phyloP scores from a whole-genome alignment of 2,329 filamentous ascomycete genomes.

The Trichoderma sp. region DNA sequence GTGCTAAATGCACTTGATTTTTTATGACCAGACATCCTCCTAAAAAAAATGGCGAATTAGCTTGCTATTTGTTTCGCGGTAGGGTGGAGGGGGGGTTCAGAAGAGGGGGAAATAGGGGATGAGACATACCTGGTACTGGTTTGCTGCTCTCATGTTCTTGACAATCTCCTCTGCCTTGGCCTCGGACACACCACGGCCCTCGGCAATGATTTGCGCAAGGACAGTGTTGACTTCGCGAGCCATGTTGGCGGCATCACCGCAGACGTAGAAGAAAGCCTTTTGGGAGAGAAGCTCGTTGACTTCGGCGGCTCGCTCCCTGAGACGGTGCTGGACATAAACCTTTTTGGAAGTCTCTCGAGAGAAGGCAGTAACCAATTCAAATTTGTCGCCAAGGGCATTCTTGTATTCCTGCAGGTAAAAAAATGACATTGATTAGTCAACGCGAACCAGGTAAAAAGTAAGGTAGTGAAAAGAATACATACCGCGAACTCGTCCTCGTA shows the following conservation, averaged over 20 bases:
- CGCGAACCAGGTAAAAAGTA: not conserved
- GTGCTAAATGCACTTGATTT: constrained; percentile 12
- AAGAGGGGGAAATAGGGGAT: not conserved
- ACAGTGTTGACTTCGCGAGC: constrained; percentile 88
- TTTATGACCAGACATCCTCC: constrained; percentile 74
- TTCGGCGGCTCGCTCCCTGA: constrained; percentile 80
- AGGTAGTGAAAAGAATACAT: constrained; percentile 45
- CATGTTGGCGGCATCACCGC: constrained; percentile 97
- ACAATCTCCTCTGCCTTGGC: constrained; percentile 94
- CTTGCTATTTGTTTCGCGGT: not conserved
- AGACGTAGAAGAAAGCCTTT: constrained; percentile 96
- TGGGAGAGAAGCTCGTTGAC: constrained; percentile 84
- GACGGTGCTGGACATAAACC: constrained; percentile 93
- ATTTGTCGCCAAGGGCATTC: constrained; percentile 80
- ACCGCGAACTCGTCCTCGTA: constrained; percentile 93
- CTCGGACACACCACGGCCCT: constrained; percentile 79
- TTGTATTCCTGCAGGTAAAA: constrained; percentile 70
- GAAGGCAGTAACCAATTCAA: constrained; percentile 91
- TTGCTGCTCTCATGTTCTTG: constrained; percentile 92
- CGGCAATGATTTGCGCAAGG: constrained; percentile 83
- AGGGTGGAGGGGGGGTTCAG: not conserved
- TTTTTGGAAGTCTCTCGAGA: constrained; percentile 87
- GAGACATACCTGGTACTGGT: constrained; percentile 84
- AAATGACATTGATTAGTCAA: not conserved
- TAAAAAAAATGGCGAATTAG: constrained; percentile 38